Evolutionary conservation across 345 rosid species (phyloP).

Genomic region (Eucalyptus cladocalyx): DNA sequence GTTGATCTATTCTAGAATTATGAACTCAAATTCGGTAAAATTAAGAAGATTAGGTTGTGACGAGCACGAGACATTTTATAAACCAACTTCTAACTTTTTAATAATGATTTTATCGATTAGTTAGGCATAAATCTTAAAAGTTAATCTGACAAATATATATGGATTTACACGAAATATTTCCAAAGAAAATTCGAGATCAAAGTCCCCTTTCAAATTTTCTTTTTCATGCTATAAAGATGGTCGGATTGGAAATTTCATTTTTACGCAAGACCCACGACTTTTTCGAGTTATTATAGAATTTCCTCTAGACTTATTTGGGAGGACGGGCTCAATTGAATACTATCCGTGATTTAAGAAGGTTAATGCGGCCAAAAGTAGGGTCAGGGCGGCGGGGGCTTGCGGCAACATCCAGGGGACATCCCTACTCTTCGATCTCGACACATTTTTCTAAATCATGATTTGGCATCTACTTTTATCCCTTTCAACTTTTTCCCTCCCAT

Average conservation of each 20-base stretch:
- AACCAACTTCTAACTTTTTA: background rate
- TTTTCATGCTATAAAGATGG: background rate
- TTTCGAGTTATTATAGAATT: background rate
- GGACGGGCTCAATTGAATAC: background rate
- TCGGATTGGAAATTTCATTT: background rate
- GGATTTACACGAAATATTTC: background rate
- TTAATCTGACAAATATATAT: background rate
- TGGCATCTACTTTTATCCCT: background rate
- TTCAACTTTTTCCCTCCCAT: background rate
- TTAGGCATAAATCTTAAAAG: background rate
- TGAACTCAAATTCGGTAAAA: background rate
- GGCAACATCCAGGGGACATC: background rate
- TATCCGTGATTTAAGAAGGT: background rate
- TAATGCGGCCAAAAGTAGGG: background rate
- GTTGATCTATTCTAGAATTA: background rate
- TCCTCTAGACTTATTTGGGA: background rate
- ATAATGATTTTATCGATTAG: background rate
- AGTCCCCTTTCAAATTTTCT: background rate
- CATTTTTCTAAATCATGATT: background rate
- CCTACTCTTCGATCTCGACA: background rate
- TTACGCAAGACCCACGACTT: background rate
- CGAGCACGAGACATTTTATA: background rate
- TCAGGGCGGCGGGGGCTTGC: background rate
- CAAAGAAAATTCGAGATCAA: background rate
- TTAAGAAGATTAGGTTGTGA: background rate